phyloP scores from a whole-genome alignment of 164 flowering plant species.

The Aristolochia fimbriata region DNA sequence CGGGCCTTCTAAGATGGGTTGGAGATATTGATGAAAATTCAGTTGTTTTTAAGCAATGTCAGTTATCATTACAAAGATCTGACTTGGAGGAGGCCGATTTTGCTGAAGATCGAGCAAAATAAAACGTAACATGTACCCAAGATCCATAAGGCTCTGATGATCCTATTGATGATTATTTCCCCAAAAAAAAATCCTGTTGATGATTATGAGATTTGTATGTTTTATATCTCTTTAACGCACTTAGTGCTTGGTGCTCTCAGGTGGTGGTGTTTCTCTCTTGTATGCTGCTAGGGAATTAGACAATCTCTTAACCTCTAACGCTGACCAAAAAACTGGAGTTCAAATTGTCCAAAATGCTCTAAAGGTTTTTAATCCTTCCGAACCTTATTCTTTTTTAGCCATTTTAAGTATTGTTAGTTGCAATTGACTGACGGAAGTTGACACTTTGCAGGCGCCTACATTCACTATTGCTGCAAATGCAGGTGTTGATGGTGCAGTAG shows the following conservation, averaged over 20 bases:
- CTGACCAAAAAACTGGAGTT: conserved; percentile 69
- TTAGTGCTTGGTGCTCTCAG: conserved; percentile 20
- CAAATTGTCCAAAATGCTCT: conserved; percentile 70
- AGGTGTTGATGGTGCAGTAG: conserved; percentile 63
- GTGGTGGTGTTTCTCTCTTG: conserved; percentile 89
- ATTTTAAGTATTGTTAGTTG: neutral
- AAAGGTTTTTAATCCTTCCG: conserved; percentile 35
- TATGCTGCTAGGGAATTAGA: conserved; percentile 65
- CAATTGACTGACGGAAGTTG: neutral
- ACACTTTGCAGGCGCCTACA: conserved; percentile 50
- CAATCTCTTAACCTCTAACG: conserved; percentile 50
- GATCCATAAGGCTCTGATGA: too few relatives aligned
- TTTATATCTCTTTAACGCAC: neutral
- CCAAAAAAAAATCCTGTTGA: too few relatives aligned
- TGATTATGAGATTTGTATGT: neutral
- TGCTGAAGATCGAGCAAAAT: too few relatives aligned
- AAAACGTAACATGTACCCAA: too few relatives aligned
- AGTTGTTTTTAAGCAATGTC: too few relatives aligned
- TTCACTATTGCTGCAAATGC: conserved; percentile 73
- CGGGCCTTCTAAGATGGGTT: too few relatives aligned
- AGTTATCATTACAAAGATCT: too few relatives aligned
- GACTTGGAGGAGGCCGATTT: too few relatives aligned
- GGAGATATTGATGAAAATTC: too few relatives aligned
- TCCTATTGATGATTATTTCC: too few relatives aligned
- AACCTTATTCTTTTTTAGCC: neutral